phyloP scores from a whole-genome alignment of 1,284 basidiomycete genomes.

The Heterobasidion parviporum region DNA sequence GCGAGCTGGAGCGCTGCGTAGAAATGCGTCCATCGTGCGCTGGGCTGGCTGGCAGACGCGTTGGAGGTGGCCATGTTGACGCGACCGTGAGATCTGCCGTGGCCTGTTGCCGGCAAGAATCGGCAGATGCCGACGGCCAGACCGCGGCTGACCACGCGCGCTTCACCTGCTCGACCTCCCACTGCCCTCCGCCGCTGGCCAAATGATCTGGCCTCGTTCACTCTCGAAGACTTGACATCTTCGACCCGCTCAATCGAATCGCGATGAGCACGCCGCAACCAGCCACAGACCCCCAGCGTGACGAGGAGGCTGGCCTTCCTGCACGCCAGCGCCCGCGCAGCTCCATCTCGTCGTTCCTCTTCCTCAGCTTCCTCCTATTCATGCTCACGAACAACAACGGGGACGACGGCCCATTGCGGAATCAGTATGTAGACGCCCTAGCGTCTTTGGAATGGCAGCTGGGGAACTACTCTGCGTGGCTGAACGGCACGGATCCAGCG shows the following conservation, averaged over 20 bases:
- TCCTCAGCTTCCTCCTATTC: slow-evolving; percentile 66
- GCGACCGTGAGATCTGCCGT: no score
- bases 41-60: slow-evolving; percentile 28
- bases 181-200: no score
- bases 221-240: not conserved
- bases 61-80: slow-evolving; percentile 6
- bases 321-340: slow-evolving; percentile 33
- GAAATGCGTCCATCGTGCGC: slow-evolving; percentile 68
- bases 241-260: not conserved
- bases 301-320: not conserved
- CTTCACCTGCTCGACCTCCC: no score
- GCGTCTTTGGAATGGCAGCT: slow-evolving; percentile 47
- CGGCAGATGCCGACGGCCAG: no score
- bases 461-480: slow-evolving; percentile 67
- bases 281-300: not conserved
- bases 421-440: slow-evolving; percentile 57
- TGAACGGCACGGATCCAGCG: slow-evolving; percentile 49
- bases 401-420: slow-evolving; percentile 53
- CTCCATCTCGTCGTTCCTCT: slow-evolving; percentile 64
- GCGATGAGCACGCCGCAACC: not conserved
- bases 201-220: no score
- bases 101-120: no score
- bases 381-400: slow-evolving; percentile 61
- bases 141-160: no score
- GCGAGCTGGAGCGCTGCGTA: slow-evolving; percentile 68